Evolutionary conservation across 148 eudicot genomes (phyloP).

Genomic region (Polygonum maritimum): DNA sequence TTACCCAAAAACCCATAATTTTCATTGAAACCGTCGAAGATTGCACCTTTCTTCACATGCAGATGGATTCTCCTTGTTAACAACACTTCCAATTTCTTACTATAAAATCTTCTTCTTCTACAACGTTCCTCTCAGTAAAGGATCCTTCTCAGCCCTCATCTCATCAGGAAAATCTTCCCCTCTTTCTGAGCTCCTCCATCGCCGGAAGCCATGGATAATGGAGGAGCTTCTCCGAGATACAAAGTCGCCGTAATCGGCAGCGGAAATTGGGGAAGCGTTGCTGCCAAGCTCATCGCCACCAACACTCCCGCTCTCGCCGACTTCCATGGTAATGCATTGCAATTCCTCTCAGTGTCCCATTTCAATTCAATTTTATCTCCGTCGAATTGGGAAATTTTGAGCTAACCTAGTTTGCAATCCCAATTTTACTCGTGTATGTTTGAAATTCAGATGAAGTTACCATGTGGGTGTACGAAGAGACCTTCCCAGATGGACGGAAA

Average conservation of each 20-base stretch:
- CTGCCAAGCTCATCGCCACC: conserved; percentile 89
- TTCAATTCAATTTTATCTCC: not conserved
- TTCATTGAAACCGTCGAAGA: not conserved
- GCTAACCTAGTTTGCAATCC: not conserved
- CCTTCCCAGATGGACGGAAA: conserved; percentile 59
- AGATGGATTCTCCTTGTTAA: not conserved
- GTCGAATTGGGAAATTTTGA: conserved; percentile 2
- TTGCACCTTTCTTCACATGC: not conserved
- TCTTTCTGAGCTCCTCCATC: not conserved
- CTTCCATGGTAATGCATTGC: conserved; percentile 46
- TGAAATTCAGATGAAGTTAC: conserved; percentile 70
- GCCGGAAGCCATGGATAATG: not conserved
- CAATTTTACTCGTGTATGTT: not conserved
- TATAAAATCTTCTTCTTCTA: not conserved
- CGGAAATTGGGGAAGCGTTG: conserved; percentile 99
- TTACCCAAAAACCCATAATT: not conserved
- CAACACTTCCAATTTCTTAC: not conserved
- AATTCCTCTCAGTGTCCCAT: not conserved
- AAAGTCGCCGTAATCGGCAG: conserved; percentile 79
- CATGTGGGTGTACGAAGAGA: conserved; percentile 98
- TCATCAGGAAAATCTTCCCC: not conserved
- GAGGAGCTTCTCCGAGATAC: conserved; percentile 18
- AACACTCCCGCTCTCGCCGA: conserved; percentile 45
- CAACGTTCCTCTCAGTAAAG: not conserved
- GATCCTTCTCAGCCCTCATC: not conserved